These are phyloP conservation scores for Ophiostoma perfectum DNA, from an alignment of 2,329 filamentous ascomycete genomes.

Conservation along the genomic window DNA sequence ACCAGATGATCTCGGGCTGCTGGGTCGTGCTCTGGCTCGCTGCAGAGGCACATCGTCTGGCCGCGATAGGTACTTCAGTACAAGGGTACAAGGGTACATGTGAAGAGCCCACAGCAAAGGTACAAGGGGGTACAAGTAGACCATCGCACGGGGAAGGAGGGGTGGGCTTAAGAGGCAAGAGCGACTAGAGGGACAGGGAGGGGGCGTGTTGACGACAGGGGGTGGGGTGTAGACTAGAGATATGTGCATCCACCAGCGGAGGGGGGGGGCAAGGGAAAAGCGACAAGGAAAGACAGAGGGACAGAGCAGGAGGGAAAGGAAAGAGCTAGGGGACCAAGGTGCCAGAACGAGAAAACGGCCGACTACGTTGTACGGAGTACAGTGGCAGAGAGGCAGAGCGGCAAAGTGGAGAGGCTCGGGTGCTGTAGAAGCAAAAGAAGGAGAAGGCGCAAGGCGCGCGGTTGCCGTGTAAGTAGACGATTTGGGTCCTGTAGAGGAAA, in stretches of 20 bases:
- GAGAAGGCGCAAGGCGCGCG: constrained; percentile 20
- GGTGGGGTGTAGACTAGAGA: constrained; percentile 1
- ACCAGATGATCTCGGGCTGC: constrained; percentile 26
- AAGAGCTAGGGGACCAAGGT: background rate
- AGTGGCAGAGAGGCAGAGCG: background rate
- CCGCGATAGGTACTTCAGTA: background rate
- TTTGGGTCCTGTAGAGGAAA: constrained; percentile 15
- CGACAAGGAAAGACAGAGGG: background rate
- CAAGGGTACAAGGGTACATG: constrained; percentile 4
- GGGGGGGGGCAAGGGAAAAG: background rate
- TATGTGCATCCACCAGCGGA: constrained; percentile 3
- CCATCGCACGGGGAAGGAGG: constrained; percentile 19
- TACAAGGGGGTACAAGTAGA: constrained; percentile 26
- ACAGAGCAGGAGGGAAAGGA: background rate
- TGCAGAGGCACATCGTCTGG: background rate
- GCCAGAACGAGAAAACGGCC: constrained; percentile 2
- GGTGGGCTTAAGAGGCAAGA: background rate
- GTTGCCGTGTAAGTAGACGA: constrained; percentile 21
- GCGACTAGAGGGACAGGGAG: background rate
- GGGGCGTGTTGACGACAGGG: constrained; percentile 14
- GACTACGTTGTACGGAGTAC: background rate
- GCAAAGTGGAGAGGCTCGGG: background rate
- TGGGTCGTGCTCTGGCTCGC: constrained; percentile 2
- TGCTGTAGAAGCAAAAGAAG: constrained; percentile 13
- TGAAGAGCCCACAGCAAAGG: constrained; percentile 17